These are phyloP conservation scores for Thermoascus crustaceus DNA, from an alignment of 2,329 filamentous ascomycete species.

Conservation along the genomic window DNA sequence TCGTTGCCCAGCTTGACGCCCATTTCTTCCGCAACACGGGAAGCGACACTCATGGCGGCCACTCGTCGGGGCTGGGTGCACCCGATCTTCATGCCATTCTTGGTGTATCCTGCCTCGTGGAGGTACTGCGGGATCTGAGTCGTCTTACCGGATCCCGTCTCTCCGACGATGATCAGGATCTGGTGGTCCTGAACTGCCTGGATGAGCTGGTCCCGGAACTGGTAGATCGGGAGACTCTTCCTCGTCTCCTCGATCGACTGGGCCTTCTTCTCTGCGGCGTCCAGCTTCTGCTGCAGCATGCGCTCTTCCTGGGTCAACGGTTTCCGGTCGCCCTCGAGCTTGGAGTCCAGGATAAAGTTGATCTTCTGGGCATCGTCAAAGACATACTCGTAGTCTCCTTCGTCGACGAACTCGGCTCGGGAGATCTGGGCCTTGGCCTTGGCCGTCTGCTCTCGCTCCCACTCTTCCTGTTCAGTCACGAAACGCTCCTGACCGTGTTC, in stretches of 20 bases:
- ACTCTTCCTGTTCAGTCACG: conserved; percentile 90
- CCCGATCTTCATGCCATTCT: conserved; percentile 73
- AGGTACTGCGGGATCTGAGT: conserved; percentile 93
- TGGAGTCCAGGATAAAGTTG: conserved; percentile 70
- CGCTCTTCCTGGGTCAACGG: conserved; percentile 69
- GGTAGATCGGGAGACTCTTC: conserved; percentile 82
- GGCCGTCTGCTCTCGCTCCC: conserved; percentile 81
- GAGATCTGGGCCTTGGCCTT: conserved; percentile 84
- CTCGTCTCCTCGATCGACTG: conserved; percentile 84
- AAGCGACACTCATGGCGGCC: conserved; percentile 94
- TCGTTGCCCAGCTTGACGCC: conserved; percentile 83
- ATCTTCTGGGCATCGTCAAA: conserved; percentile 85
- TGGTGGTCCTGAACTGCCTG: conserved; percentile 81
- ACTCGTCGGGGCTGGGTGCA: conserved; percentile 94
- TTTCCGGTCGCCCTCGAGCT: conserved; percentile 62
- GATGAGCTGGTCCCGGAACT: conserved; percentile 76
- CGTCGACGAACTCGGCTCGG: conserved; percentile 63
- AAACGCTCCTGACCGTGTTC: conserved; percentile 82
- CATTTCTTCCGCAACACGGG: conserved; percentile 90
- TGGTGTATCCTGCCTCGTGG: conserved; percentile 82
- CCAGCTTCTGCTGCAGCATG: conserved; percentile 69
- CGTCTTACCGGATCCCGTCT: conserved; percentile 92
- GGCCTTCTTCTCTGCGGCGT: conserved; percentile 81
- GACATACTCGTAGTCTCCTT: conserved; percentile 84
- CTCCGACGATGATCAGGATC: conserved; percentile 83